Percentiles rank a stretch among this genome's conserved stretches.
phyloP scores from a whole-genome alignment of 2,329 filamentous ascomycete genomes.

The Aspergillus sojae region DNA sequence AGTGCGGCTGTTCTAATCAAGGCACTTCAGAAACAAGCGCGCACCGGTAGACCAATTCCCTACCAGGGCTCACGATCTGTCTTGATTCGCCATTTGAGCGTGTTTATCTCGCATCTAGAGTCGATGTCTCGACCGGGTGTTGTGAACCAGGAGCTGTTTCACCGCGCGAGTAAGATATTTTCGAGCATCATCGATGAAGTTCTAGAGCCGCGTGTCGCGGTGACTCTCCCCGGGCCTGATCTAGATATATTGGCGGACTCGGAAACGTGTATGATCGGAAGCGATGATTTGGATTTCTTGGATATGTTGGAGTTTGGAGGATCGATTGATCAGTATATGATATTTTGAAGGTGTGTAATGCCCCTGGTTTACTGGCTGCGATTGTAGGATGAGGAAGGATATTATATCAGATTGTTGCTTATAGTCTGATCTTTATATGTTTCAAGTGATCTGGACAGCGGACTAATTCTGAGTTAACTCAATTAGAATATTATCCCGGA shows the following conservation, averaged over 20 bases:
- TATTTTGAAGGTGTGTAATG: slow-evolving; percentile 13
- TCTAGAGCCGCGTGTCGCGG: slow-evolving; percentile 20
- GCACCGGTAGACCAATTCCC: slow-evolving; percentile 31
- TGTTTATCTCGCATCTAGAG: slow-evolving; percentile 45
- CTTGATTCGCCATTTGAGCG: slow-evolving; percentile 43
- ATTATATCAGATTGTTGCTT: not conserved
- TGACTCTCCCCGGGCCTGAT: not conserved
- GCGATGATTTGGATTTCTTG: slow-evolving; percentile 24
- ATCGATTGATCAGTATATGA: slow-evolving; percentile 24
- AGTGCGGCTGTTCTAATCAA: slow-evolving; percentile 30
- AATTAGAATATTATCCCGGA: not conserved
- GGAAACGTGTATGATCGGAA: slow-evolving; percentile 13
- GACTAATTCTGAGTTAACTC: no score
- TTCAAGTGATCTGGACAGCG: no score
- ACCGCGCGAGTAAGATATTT: slow-evolving; percentile 23
- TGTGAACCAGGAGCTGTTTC: slow-evolving; percentile 28
- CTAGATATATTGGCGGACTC: slow-evolving; percentile 5
- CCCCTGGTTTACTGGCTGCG: no score
- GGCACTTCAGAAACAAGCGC: slow-evolving; percentile 27
- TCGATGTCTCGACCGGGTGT: slow-evolving; percentile 36
- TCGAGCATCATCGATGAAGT: slow-evolving; percentile 31
- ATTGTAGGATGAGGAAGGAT: no score
- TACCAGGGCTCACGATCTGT: slow-evolving; percentile 35
- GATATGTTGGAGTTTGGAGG: slow-evolving; percentile 25
- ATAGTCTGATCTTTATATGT: not conserved